Evolutionary conservation across 192 early-diverging fungal genomes (phyloP).

Genomic region (Coemansia asiatica): DNA sequence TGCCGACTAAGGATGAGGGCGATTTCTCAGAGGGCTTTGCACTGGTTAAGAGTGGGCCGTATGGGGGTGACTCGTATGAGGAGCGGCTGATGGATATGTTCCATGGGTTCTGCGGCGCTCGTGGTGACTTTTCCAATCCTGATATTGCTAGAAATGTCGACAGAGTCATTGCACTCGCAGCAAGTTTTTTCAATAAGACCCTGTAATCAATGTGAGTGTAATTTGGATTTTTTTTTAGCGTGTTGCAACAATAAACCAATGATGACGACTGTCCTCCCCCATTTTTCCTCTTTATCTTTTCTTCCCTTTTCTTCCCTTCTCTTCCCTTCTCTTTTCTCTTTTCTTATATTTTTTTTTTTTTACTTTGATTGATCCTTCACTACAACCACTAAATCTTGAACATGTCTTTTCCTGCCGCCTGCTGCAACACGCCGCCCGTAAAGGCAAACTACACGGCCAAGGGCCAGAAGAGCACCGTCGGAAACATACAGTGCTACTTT

Average conservation of each 20-base stretch:
- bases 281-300: too few relatives aligned
- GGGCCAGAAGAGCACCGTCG: constrained; percentile 34
- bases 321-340: too few relatives aligned
- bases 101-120: constrained; percentile 62
- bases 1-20: constrained; percentile 66
- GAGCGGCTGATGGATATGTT: constrained; percentile 61
- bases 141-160: constrained; percentile 53
- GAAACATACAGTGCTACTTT: constrained; percentile 42
- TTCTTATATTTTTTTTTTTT: constrained; percentile 6
- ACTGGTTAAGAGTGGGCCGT: constrained; percentile 34
- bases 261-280: too few relatives aligned
- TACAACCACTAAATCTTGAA: too few relatives aligned
- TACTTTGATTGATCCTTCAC: too few relatives aligned
- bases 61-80: constrained; percentile 46
- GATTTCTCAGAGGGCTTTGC: constrained; percentile 33
- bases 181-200: too few relatives aligned
- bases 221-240: too few relatives aligned
- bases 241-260: too few relatives aligned
- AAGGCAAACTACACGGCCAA: constrained; percentile 48
- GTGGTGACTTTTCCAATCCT: constrained; percentile 56
- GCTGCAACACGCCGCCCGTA: constrained; percentile 60
- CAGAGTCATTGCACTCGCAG: constrained; percentile 58
- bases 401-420: constrained; percentile 52
- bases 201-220: too few relatives aligned
- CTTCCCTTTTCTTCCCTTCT: too few relatives aligned